Base-by-base conservation (phyloP, 2,329 filamentous ascomycete genomes). In the Cytospora paraplurivora region DNA sequence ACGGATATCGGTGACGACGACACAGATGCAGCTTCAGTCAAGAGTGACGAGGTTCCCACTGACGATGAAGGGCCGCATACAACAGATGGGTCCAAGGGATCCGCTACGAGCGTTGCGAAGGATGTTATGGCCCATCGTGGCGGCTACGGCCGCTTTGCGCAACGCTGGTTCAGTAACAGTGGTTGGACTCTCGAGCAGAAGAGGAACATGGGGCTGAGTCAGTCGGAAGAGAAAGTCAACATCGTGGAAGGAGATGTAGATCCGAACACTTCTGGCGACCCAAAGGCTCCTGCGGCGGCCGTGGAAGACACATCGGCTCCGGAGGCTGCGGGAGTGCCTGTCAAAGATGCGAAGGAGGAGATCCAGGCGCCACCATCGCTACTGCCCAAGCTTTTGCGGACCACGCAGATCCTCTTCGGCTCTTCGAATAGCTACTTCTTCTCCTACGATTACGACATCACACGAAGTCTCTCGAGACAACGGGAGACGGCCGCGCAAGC, bases 391-490 rank as follows among this genome's bases (percentile, higher is more conserved):
- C 81, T 98, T 47, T 76, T 99, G 50, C 85, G 90, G 49, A 96
- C 91, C 37, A 88, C 92, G 1, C 91, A 91, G 71, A 85, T 98
- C 62, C 85, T 97, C 65, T 94, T 97, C 72, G 88, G 90, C 1
- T 84, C 88, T 4, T 93, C 90, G 0, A 84, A 85, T 67, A 97
- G 92, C 74, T 98, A 97, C 75, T 98, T 90, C 79, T 99, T 94
- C 75, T 93, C 93, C 0, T 97, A 99, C 74, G 95, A 99, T 68
- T 85, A 94, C 73, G 93, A 99, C 73, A 85, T 99, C 57, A 98
- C 95, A 0, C 85, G 89, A 62, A 87, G 84, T 67, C 71, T 87
- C 62, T 76, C 77, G 3, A 79, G 73, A 62, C 72, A 71, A 4
- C 74, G 44, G 76, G 79, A 69, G 32, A 76, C 78, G 15, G 81